A percentile compares a stretch with the other conserved stretches of the same genome.
phyloP scores from a whole-genome alignment of 495 filamentous ascomycete species.

The Ramalina intermedia region DNA sequence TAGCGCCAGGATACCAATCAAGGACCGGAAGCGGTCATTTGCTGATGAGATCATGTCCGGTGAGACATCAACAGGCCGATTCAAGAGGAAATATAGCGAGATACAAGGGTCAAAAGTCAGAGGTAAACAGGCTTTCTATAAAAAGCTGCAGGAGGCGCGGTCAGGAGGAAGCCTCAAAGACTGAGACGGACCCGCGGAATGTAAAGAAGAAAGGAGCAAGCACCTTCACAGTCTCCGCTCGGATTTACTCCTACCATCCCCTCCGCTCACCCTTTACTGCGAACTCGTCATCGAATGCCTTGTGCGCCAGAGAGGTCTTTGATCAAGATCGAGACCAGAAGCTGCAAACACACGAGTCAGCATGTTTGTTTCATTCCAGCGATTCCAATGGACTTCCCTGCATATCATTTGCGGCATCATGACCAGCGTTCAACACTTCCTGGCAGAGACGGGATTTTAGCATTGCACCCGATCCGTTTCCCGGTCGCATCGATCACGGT shows the following conservation, averaged over 20 bases:
- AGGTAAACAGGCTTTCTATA: conserved; percentile 61
- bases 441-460: conserved; percentile 7
- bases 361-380: no score
- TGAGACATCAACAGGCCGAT: conserved; percentile 43
- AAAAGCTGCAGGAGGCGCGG: conserved; percentile 44
- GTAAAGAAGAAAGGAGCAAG: no score
- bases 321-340: no score
- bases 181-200: no score
- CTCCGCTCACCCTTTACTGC: no score
- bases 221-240: no score
- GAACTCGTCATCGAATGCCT: no score
- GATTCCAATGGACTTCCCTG: conserved; percentile 32
- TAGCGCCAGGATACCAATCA: conserved; percentile 63
- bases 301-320: no score
- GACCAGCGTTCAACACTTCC: conserved; percentile 55
- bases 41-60: conserved; percentile 71
- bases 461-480: no score
- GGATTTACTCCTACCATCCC: no score
- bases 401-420: conserved; percentile 49
- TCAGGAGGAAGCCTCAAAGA: conserved; percentile 16
- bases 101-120: conserved; percentile 53
- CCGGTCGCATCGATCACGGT: no score
- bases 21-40: conserved; percentile 77
- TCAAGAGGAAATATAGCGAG: conserved; percentile 57
- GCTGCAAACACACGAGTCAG: no score